These are phyloP conservation scores for Zhuliangozyma blackwelliae DNA, from an alignment of 1,139 yeast species.

Conservation along the genomic window DNA sequence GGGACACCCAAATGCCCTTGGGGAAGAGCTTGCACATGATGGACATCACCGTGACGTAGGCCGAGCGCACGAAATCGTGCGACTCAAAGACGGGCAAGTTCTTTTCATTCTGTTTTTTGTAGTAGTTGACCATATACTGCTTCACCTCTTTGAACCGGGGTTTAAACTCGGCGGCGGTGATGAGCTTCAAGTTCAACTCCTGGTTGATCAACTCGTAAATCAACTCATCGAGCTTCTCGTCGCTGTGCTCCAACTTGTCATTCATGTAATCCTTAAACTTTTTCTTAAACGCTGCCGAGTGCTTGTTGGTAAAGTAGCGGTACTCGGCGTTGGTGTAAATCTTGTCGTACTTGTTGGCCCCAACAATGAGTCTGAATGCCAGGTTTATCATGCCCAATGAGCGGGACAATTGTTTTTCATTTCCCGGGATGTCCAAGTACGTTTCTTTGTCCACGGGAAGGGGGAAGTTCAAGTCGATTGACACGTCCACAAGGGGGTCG, in stretches of 20 bases:
- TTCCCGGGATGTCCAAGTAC: slow-evolving; percentile 26
- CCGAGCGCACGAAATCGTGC: slow-evolving; percentile 26
- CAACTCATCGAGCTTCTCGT: slow-evolving; percentile 34
- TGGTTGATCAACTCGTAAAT: slow-evolving; percentile 36
- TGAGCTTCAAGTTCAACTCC: slow-evolving; percentile 40
- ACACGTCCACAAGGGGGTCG: slow-evolving; percentile 28
- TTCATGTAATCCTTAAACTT: slow-evolving; percentile 30
- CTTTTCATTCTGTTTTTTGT: slow-evolving; percentile 31
- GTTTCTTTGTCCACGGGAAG: slow-evolving; percentile 36
- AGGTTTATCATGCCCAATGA: slow-evolving; percentile 29
- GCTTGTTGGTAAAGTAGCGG: slow-evolving; percentile 32
- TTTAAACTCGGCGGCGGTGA: slow-evolving; percentile 31
- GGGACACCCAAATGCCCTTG: slow-evolving; percentile 40
- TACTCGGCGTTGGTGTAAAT: slow-evolving; percentile 36
- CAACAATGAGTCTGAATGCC: slow-evolving; percentile 29
- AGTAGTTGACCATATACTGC: slow-evolving; percentile 36
- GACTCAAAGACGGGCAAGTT: slow-evolving; percentile 33
- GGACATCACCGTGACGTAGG: slow-evolving; percentile 37
- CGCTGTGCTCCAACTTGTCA: slow-evolving; percentile 28
- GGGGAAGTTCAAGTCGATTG: slow-evolving; percentile 35
- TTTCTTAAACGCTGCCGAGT: slow-evolving; percentile 24
- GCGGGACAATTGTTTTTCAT: slow-evolving; percentile 19
- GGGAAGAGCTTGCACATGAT: slow-evolving; percentile 39
- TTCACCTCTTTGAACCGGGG: slow-evolving; percentile 35
- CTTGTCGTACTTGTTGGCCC: slow-evolving; percentile 21